Evolutionary conservation across 768 basidiomycete genomes (phyloP), one percentile per base, ranked within the genome.

Genomic region (Kwoniella sp.): DNA sequence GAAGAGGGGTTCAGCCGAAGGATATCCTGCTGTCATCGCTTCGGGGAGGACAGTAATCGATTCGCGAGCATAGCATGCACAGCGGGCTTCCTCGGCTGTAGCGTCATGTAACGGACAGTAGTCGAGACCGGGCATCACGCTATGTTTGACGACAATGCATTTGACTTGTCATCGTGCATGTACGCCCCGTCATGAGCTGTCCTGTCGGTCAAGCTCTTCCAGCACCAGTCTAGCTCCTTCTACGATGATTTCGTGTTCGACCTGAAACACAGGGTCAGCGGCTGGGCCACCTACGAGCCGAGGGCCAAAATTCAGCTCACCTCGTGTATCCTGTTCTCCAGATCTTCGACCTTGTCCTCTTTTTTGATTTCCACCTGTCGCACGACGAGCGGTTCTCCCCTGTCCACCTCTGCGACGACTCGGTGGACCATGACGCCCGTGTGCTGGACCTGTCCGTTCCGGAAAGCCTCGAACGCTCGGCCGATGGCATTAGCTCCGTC

Each of bases 371-470:
- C 80, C 1, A 98, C 81, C 69, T 90, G 83, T 52, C 82, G 77
- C 40, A 92, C 86, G 23, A 98, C 73, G 32, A 99, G 62, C 0
- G 93, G 90, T 62, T 88, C 84, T 0, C 95, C 95, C 6, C 84
- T 82, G 75, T 99, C 95, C 25, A 99, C 91, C 67, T 92, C 88
- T 59, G 83, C 84, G 29, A 98, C 83, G 12, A 96, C 95, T 22
- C 84, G 81, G 74, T 99, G 95, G 0, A 96, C 84, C 93, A 96
- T 98, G 1, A 82, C 84, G 0, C 95, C 92, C 0, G 86, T 83
- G 51, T 80, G 78, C 27, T 78, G 77, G 40, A 92, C 84, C 69
- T 92, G 86, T 0, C 89, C 88, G 49, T 78, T 81, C 67, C 86
- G 80, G 70, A 88, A 95, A 0, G 90, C 91, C 57, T 89, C 88